Conservation (phyloP, 2,329 filamentous ascomycete genomes). For the Amauroascus niger region DNA sequence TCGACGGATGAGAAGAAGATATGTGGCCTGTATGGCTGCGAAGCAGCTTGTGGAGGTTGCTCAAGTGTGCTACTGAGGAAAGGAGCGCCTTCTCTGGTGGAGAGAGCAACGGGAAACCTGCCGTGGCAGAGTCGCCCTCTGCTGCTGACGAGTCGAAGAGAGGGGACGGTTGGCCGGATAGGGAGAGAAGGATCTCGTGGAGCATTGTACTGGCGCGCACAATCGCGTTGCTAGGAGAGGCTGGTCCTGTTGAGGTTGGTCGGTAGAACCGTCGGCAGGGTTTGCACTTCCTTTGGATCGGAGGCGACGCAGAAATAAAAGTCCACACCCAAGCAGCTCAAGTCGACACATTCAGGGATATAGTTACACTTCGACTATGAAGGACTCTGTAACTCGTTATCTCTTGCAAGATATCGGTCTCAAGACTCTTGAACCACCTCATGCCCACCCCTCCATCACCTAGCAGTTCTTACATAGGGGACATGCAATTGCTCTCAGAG, state of each 20-base stretch:
- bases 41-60: constrained; percentile 65
- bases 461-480: not conserved
- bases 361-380: not conserved
- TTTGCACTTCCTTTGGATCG: constrained; percentile 22
- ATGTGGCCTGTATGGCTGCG: constrained; percentile 58
- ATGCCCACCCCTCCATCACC: not conserved
- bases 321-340: constrained; percentile 36
- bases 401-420: not conserved
- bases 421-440: not conserved
- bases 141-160: constrained; percentile 55
- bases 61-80: constrained; percentile 64
- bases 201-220: constrained; percentile 55
- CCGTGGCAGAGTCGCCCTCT: constrained; percentile 42
- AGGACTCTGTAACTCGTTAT: too few relatives aligned
- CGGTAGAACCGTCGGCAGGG: constrained; percentile 21
- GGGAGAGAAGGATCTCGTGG: constrained; percentile 93
- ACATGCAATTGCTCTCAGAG: not conserved
- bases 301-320: constrained; percentile 35
- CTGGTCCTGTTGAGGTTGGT: constrained; percentile 2
- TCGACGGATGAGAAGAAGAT: constrained; percentile 61
- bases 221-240: constrained; percentile 6
- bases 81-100: constrained; percentile 77
- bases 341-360: constrained; percentile 38
- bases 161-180: constrained; percentile 86
- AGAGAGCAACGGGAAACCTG: constrained; percentile 48